These are phyloP conservation scores for Bryum argenteum DNA, from an alignment of 225 moss, liverwort and hornwort genomes.

Conservation along the genomic window DNA sequence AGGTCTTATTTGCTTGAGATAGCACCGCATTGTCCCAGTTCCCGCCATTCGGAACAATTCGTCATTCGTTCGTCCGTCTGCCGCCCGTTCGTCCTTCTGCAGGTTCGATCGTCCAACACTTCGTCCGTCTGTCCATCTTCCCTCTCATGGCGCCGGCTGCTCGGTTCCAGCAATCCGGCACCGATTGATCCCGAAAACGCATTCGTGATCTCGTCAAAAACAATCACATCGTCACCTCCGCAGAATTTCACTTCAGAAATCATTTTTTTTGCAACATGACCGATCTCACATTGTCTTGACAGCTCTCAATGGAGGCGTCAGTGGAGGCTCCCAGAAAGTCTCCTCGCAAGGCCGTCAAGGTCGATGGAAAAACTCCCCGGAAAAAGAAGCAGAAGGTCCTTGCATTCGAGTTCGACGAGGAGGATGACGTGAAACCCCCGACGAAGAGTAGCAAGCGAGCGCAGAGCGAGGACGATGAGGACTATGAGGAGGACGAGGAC, in stretches of 20 bases:
- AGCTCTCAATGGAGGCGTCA: conserved; percentile 25
- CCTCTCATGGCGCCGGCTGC: too few species aligned
- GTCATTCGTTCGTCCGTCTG: too few species aligned
- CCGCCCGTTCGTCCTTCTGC: too few species aligned
- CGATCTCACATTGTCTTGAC: neutral
- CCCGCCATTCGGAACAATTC: too few species aligned
- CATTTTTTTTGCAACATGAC: neutral
- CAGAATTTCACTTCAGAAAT: neutral
- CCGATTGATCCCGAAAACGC: too few species aligned
- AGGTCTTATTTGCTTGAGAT: too few species aligned
- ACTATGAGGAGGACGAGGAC: neutral
- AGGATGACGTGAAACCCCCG: conserved; percentile 24
- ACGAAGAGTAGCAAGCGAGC: conserved; percentile 3
- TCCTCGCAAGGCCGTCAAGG: conserved; percentile 22
- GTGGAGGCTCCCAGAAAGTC: conserved; percentile 26
- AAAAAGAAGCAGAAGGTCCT: conserved; percentile 14
- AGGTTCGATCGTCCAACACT: too few species aligned
- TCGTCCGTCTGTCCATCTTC: too few species aligned
- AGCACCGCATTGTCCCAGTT: too few species aligned
- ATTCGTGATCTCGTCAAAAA: neutral
- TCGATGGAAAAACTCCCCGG: neutral
- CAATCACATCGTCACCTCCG: neutral
- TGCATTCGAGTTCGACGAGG: conserved; percentile 20
- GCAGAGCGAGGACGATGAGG: too few species aligned
- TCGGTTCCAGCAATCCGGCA: too few species aligned